Percentiles rank a stretch among this genome's conserved stretches.
phyloP scores from a whole-genome alignment of 371 early-diverging fungal genomes.

The Lichtheimia ornata region DNA sequence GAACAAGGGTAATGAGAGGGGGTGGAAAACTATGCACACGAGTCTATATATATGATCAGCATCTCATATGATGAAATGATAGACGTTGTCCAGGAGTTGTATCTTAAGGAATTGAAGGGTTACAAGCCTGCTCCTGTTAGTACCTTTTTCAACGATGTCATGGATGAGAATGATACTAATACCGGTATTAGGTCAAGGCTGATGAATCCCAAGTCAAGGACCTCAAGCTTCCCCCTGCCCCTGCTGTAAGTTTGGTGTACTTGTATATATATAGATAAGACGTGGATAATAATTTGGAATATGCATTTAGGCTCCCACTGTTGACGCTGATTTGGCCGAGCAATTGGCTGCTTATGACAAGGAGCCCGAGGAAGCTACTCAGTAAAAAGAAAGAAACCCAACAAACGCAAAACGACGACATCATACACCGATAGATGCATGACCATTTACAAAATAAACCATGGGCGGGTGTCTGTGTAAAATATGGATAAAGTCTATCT shows the following conservation, averaged over 20 bases:
- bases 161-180: neutral
- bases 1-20: constrained; percentile 39
- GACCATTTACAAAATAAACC: neutral
- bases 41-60: neutral
- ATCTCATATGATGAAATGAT: neutral
- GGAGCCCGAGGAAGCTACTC: constrained; percentile 45
- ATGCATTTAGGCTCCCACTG: constrained; percentile 34
- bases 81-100: constrained; percentile 55
- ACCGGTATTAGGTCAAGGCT: constrained; percentile 30
- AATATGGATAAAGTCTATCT: no score
- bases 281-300: neutral
- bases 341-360: constrained; percentile 52
- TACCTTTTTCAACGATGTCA: neutral
- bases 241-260: constrained; percentile 35
- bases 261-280: neutral
- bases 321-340: constrained; percentile 45
- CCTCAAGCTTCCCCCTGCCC: constrained; percentile 52
- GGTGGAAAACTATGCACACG: neutral
- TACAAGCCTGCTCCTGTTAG: constrained; percentile 57
- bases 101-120: constrained; percentile 54
- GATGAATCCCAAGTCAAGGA: constrained; percentile 51
- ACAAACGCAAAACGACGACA: neutral
- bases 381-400: constrained; percentile 23
- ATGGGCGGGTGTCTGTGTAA: no score
- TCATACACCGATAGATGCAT: neutral